phyloP scores from a whole-genome alignment of 2,329 filamentous ascomycete species.

The Zarea fungicola region DNA sequence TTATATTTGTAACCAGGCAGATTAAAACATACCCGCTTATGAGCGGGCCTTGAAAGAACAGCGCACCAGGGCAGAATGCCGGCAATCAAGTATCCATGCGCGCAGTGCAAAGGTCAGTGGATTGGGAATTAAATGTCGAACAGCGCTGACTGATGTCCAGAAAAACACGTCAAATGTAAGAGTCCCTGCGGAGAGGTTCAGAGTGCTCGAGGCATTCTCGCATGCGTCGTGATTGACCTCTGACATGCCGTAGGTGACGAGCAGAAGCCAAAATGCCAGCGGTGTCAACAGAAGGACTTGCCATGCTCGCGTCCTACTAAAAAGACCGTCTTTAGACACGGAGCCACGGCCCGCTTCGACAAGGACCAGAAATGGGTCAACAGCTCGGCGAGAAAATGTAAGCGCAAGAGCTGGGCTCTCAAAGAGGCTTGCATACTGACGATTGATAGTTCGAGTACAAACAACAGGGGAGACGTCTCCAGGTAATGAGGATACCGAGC shows the following conservation, averaged over 20 bases:
- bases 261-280: slow-evolving; percentile 30
- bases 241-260: slow-evolving; percentile 29
- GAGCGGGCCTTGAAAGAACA: background rate
- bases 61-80: slow-evolving; percentile 15
- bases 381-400: slow-evolving; percentile 30
- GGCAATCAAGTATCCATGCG: slow-evolving; percentile 19
- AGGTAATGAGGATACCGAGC: background rate
- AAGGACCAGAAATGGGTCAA: slow-evolving; percentile 33
- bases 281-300: slow-evolving; percentile 29
- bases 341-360: slow-evolving; percentile 27
- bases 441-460: slow-evolving; percentile 6
- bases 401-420: slow-evolving; percentile 16
- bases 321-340: slow-evolving; percentile 33
- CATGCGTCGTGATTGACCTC: background rate
- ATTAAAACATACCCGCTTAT: background rate
- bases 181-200: background rate
- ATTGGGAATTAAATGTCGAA: background rate
- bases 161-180: slow-evolving; percentile 23
- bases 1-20: background rate
- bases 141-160: slow-evolving; percentile 15
- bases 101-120: slow-evolving; percentile 21
- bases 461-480: slow-evolving; percentile 9
- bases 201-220: background rate
- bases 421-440: background rate
- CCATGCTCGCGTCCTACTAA: slow-evolving; percentile 29